Conservation (phyloP, 2,329 filamentous ascomycete genomes). For the Paecilomyces niveus region DNA sequence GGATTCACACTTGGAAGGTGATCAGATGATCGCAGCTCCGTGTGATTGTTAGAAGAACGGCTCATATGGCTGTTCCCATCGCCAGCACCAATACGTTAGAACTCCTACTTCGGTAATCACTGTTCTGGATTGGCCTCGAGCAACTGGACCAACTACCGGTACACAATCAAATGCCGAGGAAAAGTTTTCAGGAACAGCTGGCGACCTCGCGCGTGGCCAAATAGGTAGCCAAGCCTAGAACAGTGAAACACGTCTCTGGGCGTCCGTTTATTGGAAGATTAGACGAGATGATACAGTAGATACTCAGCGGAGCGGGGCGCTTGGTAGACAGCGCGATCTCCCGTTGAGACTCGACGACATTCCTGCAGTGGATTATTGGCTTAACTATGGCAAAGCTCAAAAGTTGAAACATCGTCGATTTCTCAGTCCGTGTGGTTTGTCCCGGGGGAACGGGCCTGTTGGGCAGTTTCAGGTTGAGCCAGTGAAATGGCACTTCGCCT, state of each 20-base stretch:
- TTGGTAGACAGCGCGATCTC: not conserved
- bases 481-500: not conserved
- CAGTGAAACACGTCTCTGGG: not conserved
- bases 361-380: not conserved
- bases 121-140: no score
- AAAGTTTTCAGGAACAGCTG: not conserved
- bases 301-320: not conserved
- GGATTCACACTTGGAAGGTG: not conserved
- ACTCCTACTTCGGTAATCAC: no score
- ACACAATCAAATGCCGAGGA: not conserved
- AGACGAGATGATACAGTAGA: not conserved
- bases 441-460: no score
- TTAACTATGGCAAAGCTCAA: not conserved
- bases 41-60: not conserved
- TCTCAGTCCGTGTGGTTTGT: not conserved
- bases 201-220: not conserved
- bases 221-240: not conserved
- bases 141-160: no score
- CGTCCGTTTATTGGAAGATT: not conserved
- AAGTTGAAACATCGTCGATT: not conserved
- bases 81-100: not conserved
- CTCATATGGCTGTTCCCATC: not conserved
- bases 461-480: not conserved
- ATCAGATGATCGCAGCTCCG: not conserved
- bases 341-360: not conserved